A percentile compares a stretch with the other conserved stretches of the same genome.
Evolutionary conservation across 192 early-diverging fungal genomes (phyloP).

Genomic region (Backusella sp.): DNA sequence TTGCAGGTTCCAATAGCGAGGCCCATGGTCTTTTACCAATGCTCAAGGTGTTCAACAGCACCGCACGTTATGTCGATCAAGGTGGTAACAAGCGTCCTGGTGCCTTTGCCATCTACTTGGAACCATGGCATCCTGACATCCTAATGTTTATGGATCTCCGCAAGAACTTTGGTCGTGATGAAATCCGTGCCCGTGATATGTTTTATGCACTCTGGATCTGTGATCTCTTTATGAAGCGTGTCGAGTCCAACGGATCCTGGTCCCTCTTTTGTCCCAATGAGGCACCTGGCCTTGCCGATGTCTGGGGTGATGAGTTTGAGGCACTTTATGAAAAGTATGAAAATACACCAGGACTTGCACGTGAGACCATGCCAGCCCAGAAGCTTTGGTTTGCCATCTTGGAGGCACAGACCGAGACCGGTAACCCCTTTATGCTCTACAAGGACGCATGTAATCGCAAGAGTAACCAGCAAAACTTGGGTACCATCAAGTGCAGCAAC

Average conservation of each 20-base stretch:
- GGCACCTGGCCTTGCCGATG: constrained; percentile 85
- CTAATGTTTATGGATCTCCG: constrained; percentile 94
- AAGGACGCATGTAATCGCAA: constrained; percentile 99
- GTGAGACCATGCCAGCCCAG: constrained; percentile 91
- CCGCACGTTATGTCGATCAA: constrained; percentile 98
- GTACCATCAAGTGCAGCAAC: constrained; percentile 98
- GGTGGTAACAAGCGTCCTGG: constrained; percentile 98
- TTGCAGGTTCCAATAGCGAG: constrained; percentile 96
- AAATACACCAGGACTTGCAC: constrained; percentile 67
- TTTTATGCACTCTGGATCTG: constrained; percentile 98
- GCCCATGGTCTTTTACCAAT: constrained; percentile 98
- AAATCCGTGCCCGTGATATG: constrained; percentile 92
- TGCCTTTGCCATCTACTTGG: constrained; percentile 98
- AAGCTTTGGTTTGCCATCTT: constrained; percentile 97
- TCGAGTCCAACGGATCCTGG: constrained; percentile 92
- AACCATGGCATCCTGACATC: constrained; percentile 98
- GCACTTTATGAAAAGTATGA: constrained; percentile 84
- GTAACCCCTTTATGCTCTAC: constrained; percentile 98
- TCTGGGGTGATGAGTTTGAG: constrained; percentile 95
- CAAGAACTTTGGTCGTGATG: constrained; percentile 99
- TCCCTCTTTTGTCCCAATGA: constrained; percentile 93
- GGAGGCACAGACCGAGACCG: constrained; percentile 96
- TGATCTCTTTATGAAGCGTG: constrained; percentile 97
- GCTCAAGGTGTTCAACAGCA: constrained; percentile 98
- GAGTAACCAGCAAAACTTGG: constrained; percentile 98